Evolutionary conservation across 768 basidiomycete genomes (phyloP).

Genomic region (Daedaleopsis sinensis): DNA sequence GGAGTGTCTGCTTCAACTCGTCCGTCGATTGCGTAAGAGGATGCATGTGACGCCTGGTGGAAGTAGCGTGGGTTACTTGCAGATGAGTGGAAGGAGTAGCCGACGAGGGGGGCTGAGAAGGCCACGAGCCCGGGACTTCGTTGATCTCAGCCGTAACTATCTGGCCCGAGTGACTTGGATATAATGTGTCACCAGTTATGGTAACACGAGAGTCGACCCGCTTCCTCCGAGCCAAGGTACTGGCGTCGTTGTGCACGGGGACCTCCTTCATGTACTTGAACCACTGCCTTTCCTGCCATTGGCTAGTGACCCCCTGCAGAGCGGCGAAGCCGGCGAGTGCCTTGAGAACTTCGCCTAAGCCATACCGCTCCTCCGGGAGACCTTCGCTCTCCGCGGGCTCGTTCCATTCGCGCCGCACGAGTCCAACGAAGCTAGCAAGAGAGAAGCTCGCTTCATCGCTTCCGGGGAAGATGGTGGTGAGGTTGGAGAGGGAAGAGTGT

Average conservation of each 20-base stretch:
- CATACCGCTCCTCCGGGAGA: conserved; percentile 61
- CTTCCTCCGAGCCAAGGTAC: conserved; percentile 1
- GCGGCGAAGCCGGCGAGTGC: conserved; percentile 82
- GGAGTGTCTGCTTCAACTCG: conserved; percentile 70
- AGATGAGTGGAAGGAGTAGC: not conserved
- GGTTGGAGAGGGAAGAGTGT: conserved; percentile 72
- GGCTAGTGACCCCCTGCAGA: conserved; percentile 78
- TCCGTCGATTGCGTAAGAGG: conserved; percentile 35
- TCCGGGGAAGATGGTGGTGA: conserved; percentile 72
- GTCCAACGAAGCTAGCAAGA: conserved; percentile 73
- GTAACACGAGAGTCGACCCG: conserved; percentile 56
- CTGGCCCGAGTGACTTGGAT: conserved; percentile 68
- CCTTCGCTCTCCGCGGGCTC: conserved; percentile 52
- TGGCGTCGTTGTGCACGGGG: conserved; percentile 51
- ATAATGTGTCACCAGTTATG: conserved; percentile 73
- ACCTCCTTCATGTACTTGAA: conserved; percentile 68
- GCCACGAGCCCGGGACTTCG: conserved; percentile 37
- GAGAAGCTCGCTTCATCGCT: conserved; percentile 83
- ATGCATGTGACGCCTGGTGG: not conserved
- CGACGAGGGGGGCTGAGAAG: not conserved
- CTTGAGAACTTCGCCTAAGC: conserved; percentile 64
- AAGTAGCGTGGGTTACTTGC: not conserved
- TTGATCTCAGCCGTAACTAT: conserved; percentile 83
- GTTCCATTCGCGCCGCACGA: conserved; percentile 80
- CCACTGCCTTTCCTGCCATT: conserved; percentile 79